Base-by-base conservation (phyloP, 1,284 basidiomycete species). In the Mrakiaceae sp. region DNA sequence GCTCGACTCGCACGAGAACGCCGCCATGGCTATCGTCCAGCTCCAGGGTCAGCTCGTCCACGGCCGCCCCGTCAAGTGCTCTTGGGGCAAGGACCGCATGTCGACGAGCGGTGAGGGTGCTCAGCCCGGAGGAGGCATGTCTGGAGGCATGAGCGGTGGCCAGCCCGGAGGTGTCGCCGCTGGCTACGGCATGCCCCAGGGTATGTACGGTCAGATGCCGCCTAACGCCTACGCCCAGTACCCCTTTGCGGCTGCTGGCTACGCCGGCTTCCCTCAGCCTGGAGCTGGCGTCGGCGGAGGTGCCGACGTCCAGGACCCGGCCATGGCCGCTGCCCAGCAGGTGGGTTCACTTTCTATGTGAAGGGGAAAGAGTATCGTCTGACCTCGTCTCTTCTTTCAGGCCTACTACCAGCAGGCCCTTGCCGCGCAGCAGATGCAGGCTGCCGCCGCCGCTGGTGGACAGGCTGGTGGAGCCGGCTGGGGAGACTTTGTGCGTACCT, bases 1-100 rank as follows among this genome's bases (percentile, higher is more conserved):
- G 79, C 83, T 98, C 65, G 94, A 97, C 77, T 92, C 90, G 56
- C 95, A 98, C 75, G 92, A 96, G 75, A 92, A 96, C 73, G 95
- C 95, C 61, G 93, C 95, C 10, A 87, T 91, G 84, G 95, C 95
- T 43, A 98, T 98, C 72, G 87, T 93, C 68, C 89, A 95, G 73
- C 80, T 98, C 63, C 90, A 94, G 76, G 93, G 94, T 63, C 88
- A 91, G 76, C 88, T 91, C 81, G 88, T 98, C 44, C 95, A 98
- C 71, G 94, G 94, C 60, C 80, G 95, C 54, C 91, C 91, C 11
- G 88, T 98, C 80, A 95, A 96, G 77, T 95, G 91, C 77, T 92
- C 90, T 70, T 98, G 95, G 95, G 95, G 95, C 68, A 98, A 97
- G 78, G 94, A 97, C 74, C 83, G 64, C 51, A 50, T 58, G 55